Evolutionary conservation across 129 eudicot genomes (phyloP), one percentile per base, ranked within the genome.

Genomic region (Artemisia argyi): DNA sequence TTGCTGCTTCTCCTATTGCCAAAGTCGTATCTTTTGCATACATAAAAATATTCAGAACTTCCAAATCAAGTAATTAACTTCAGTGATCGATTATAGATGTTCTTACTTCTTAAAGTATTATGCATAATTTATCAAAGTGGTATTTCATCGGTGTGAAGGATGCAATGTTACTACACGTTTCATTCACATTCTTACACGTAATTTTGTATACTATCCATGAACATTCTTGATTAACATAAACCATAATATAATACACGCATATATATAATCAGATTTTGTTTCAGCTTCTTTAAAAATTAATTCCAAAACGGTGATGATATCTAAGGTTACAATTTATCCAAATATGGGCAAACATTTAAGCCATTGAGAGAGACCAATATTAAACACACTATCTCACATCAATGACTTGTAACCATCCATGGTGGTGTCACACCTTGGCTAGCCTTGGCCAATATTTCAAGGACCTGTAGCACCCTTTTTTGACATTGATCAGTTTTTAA

Each of bases 381-480:
- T 71, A 73, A 50, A 74, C 66, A 74, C 75, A 80, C 52, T 75
- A 80, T 68, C 59, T 73, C 66, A 20, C 2, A 75, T 28, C 75
- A 80, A 46, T 47, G 73, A 51, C 54, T 75, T 75, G 73, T 51
- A 75, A 76, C 84, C 84, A 80, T 76, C 72, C 77, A 75, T 69
- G 81, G 84, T 80, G 84, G 80, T 69, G 84, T 80, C 84, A 80
- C 84, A 80, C 75, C 77, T 75, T 42, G 35, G 49, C 62, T 52
- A 61, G 42, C 60, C 80, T 60, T 76, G 52, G 62, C 66, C 71
- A 72, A 28, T 10, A 72, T 59, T 59, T 30, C 16, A 71, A 55
- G 82, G 65, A 22, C 73, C 12, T 30, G 66, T 76, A 61, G 63
- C 78, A 30, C 12, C 68, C 67, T 30, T 56, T 69, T 30, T 61